Evolutionary conservation across 108 stramenopile genomes (phyloP).

Genomic region (Nitzschia palea): DNA sequence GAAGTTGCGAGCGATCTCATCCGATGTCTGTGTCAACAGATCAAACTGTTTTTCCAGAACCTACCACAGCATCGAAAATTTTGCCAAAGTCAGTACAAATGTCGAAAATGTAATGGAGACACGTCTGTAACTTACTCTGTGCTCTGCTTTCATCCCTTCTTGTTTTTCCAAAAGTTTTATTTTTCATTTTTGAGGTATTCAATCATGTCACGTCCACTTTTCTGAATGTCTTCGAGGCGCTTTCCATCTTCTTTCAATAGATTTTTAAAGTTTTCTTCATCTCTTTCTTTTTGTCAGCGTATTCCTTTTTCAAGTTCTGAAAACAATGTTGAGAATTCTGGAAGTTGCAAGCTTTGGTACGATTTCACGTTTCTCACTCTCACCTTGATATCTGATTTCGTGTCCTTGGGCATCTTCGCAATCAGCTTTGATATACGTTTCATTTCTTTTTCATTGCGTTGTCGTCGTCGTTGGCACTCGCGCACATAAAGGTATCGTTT

Average conservation of each 20-base stretch:
- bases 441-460: conserved; percentile 24
- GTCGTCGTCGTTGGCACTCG: conserved; percentile 12
- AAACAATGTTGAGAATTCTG: not conserved
- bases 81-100: not conserved
- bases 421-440: conserved; percentile 20
- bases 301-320: conserved; percentile 24
- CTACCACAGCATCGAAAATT: not conserved
- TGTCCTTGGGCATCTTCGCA: conserved; percentile 21
- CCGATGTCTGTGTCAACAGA: conserved; percentile 15
- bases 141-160: conserved; percentile 9
- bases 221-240: conserved; percentile 5
- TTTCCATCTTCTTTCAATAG: conserved; percentile 9
- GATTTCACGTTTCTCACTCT: not conserved
- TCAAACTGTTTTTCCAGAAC: conserved; percentile 29
- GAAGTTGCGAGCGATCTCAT: conserved; percentile 20
- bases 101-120: not conserved
- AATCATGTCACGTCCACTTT: conserved; percentile 22
- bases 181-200: conserved; percentile 27
- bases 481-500: conserved; percentile 14
- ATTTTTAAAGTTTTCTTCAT: conserved; percentile 15
- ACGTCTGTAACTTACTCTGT: not conserved
- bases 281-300: conserved; percentile 25
- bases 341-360: not conserved
- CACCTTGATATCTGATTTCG: conserved; percentile 25
- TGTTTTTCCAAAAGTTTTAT: conserved; percentile 1